Conservation (phyloP, 2,329 filamentous ascomycete genomes). For the Chrysoporthe austroafricana region DNA sequence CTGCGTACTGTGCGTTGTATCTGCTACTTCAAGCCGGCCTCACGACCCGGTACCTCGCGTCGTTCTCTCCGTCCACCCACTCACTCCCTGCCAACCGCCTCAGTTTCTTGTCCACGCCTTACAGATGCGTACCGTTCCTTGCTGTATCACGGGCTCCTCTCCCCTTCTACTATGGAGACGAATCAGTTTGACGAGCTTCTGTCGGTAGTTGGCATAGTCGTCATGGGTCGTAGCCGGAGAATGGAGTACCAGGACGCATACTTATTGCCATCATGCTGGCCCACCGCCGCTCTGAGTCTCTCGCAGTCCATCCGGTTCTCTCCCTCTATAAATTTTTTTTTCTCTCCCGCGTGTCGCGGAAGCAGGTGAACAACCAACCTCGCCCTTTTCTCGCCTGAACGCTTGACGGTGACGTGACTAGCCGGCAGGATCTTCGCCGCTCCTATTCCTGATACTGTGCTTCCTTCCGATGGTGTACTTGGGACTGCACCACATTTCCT, state of each 20-base stretch:
- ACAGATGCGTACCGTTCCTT: background rate
- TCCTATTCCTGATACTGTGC: background rate
- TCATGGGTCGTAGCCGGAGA: slow-evolving; percentile 13
- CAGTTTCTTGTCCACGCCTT: background rate
- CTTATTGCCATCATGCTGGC: slow-evolving; percentile 15
- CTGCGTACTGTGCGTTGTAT: slow-evolving; percentile 5
- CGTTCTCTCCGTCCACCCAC: background rate
- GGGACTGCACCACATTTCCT: background rate
- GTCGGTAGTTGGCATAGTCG: slow-evolving; percentile 21
- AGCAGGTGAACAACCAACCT: background rate
- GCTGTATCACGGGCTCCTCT: background rate
- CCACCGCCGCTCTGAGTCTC: slow-evolving; percentile 5
- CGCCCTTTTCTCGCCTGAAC: background rate
- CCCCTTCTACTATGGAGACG: slow-evolving; percentile 9
- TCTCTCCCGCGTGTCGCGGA: background rate
- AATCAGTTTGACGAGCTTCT: slow-evolving; percentile 6
- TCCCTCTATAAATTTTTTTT: background rate
- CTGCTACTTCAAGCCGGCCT: slow-evolving; percentile 1
- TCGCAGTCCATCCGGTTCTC: background rate
- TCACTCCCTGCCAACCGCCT: background rate
- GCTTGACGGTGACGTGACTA: background rate
- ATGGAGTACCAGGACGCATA: slow-evolving; percentile 2
- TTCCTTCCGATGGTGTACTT: background rate
- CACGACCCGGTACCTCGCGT: background rate
- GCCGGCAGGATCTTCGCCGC: background rate